Conservation (phyloP, 2,329 filamentous ascomycete genomes). For the Sclerotinia sclerotiorum region DNA sequence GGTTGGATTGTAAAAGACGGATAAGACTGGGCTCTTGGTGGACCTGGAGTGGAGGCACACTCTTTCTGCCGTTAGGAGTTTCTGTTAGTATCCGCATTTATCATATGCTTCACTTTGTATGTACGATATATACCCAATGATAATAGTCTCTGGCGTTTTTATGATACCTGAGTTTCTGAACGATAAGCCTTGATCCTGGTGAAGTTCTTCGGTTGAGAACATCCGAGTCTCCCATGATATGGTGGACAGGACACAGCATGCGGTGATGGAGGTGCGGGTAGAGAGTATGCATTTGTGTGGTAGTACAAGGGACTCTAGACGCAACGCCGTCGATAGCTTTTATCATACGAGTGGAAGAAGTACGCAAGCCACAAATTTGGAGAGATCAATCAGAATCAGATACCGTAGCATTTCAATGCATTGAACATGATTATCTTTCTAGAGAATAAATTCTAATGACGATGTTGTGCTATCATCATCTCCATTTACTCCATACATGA, state of each 20-base stretch:
- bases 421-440: not conserved
- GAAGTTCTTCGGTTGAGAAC: not conserved
- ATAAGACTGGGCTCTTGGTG: conserved; percentile 9
- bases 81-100: conserved; percentile 8
- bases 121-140: conserved; percentile 17
- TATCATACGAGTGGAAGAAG: not conserved
- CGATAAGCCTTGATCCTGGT: not conserved
- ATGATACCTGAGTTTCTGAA: not conserved
- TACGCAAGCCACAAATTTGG: conserved; percentile 8
- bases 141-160: conserved; percentile 9
- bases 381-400: conserved; percentile 4
- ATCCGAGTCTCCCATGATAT: not conserved
- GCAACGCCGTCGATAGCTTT: not conserved
- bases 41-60: not conserved
- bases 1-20: conserved; percentile 4
- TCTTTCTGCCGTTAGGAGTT: conserved; percentile 4
- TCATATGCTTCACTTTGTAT: conserved; percentile 4
- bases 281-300: not conserved
- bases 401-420: not conserved
- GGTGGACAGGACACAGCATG: not conserved
- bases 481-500: conserved; percentile 7
- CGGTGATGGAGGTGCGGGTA: no score
- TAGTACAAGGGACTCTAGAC: not conserved
- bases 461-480: not conserved
- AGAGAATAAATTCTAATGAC: not conserved